These are phyloP conservation scores for Saksenaea vasiformis DNA, from an alignment of 371 early-diverging fungal species.

Conservation along the genomic window DNA sequence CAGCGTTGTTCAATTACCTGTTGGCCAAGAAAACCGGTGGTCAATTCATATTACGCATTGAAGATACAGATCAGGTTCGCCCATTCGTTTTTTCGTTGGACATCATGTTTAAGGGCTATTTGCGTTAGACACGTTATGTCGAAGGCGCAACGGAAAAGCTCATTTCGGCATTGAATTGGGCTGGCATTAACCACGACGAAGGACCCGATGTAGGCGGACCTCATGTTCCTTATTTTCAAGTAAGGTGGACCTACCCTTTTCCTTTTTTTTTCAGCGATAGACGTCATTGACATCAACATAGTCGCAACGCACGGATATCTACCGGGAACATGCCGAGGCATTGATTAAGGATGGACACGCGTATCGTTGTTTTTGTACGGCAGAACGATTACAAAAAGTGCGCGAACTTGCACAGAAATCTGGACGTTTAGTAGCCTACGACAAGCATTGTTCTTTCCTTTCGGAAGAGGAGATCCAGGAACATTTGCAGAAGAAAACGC, in stretches of 20 bases:
- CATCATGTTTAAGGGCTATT: background rate
- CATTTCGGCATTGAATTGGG: constrained; percentile 71
- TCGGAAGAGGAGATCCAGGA: constrained; percentile 62
- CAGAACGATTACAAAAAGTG: constrained; percentile 69
- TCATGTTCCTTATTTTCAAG: constrained; percentile 73
- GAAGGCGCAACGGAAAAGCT: constrained; percentile 78
- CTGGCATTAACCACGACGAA: constrained; percentile 81
- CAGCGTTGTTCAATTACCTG: constrained; percentile 91
- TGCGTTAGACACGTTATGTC: constrained; percentile 68
- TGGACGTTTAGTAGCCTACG: constrained; percentile 74
- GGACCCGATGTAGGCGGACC: constrained; percentile 69
- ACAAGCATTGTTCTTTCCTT: constrained; percentile 77
- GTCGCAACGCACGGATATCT: constrained; percentile 77
- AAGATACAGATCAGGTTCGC: constrained; percentile 88
- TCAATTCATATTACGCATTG: constrained; percentile 85
- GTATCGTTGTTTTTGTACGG: constrained; percentile 89
- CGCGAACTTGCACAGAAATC: constrained; percentile 57
- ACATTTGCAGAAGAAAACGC: constrained; percentile 51
- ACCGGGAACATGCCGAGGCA: constrained; percentile 65
- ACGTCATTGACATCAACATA: constrained; percentile 22
- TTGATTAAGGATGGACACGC: constrained; percentile 81
- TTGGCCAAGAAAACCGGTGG: constrained; percentile 78
- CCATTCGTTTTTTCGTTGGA: background rate
- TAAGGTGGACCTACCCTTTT: too few relatives aligned
- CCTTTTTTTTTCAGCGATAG: background rate